Evolutionary conservation across 371 early-diverging fungal genomes (phyloP), one percentile per base, ranked within the genome.

Genomic region (Mortierella sp.): DNA sequence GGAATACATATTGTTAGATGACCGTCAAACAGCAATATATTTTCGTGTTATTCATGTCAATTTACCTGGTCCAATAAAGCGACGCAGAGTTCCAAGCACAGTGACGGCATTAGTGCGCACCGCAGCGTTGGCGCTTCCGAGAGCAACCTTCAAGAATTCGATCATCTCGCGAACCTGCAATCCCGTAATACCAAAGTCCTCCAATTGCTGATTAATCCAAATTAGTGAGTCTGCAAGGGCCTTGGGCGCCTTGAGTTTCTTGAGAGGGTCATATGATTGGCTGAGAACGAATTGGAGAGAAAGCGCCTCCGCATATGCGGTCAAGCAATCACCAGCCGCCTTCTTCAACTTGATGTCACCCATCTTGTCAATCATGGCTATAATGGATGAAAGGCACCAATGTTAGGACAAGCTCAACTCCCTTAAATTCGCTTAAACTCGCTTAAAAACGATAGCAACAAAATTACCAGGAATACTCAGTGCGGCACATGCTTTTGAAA

Each of bases 331-430:
- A 9, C 92, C 92, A 0, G 97, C 95, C 0, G 91, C 88, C 32
- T 92, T 93, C 74, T 96, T 97, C 32, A 97, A 86, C 79, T 98
- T 98, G 73, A 95, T 93, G 72, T 98, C 98, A 20, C 97, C 96
- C 30, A 98, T 87, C 83, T 97, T 97, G 71, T 97, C 98, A 0
- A 90, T 93, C 55, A 96, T 85, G 1, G 88, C 93, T 90, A 78
- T 39, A 51, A 22, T 22, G 28, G 26, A 26, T 9, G 4, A 28
- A 49, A 30, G 43, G 6, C 18, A 3, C 11, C 26, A 12, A 18
- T 16, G 49, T 45, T 66, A 32, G 59, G 40, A 30, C 35, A 74
- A 52, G 26, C 59, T 64, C 28, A 62, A 45, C 26, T 59, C 52
- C 40, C 59, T 32, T 49, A 54, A 65, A 6, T 18, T 11, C 2